Percentiles rank a stretch among this genome's conserved stretches.
Evolutionary conservation across 495 filamentous ascomycete species (phyloP).

Genomic region (Lasiosphaeria hispida): DNA sequence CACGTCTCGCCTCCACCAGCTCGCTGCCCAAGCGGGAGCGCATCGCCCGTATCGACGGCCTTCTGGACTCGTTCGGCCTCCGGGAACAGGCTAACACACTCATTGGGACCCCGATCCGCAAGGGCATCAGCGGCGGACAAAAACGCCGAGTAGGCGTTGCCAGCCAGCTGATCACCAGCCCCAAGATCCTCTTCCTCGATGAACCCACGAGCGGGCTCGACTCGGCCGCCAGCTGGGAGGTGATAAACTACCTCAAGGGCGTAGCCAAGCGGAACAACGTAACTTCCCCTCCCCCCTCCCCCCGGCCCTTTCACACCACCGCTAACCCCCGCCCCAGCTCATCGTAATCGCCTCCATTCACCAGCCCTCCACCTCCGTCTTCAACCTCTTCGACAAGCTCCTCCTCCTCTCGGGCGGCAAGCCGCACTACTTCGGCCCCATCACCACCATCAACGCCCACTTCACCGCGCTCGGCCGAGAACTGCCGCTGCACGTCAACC

Average conservation of each 20-base stretch:
- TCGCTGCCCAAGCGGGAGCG: constrained; percentile 55
- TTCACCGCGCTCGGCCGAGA: constrained; percentile 57
- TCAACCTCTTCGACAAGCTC: constrained; percentile 75
- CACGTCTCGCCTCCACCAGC: constrained; percentile 61
- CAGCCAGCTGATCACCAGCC: constrained; percentile 73
- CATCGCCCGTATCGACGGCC: constrained; percentile 73
- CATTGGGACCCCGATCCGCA: constrained; percentile 75
- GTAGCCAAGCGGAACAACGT: constrained; percentile 67
- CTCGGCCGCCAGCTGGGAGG: constrained; percentile 75
- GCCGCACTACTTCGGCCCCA: constrained; percentile 66
- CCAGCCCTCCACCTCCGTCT: constrained; percentile 74
- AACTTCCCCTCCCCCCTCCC: constrained; percentile 45
- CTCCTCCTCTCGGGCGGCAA: constrained; percentile 67
- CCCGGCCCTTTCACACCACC: neutral
- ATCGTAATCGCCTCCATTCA: constrained; percentile 73
- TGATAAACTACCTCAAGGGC: constrained; percentile 73
- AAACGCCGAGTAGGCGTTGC: constrained; percentile 76
- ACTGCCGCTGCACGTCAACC: constrained; percentile 67
- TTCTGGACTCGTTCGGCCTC: constrained; percentile 81
- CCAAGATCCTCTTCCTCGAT: constrained; percentile 77
- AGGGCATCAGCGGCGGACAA: constrained; percentile 78
- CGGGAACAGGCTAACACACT: constrained; percentile 62
- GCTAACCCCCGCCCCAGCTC: constrained; percentile 60
- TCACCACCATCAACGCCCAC: constrained; percentile 50
- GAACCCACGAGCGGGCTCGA: constrained; percentile 81